Base-by-base conservation (phyloP, 75 land plant genomes). In the Adiantum capillusveneris region DNA sequence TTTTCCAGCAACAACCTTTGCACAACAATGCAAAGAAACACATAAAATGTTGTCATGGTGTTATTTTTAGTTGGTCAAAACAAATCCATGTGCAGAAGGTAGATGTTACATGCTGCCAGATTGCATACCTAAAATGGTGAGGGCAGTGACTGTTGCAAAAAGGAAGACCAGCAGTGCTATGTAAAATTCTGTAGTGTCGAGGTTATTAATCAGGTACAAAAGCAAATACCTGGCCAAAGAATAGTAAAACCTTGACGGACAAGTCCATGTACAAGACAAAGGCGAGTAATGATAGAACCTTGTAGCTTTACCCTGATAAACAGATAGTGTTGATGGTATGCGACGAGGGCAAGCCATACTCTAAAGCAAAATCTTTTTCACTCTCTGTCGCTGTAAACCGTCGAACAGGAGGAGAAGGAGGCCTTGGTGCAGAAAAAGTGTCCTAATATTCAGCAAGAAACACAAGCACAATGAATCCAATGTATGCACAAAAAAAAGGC, bases 271-370 rank as follows among this genome's bases (percentile, higher is more conserved):
- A 25, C 29, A 26, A 25, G 28, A 2, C 2, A 53, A 24, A 13
- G 9, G 16, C 25, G 3, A 24, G 1, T 5, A 2, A 53, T 1
- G 2, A 24, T 6, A 53, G 6, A 24, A 24, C 2, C 29, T 5
- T 1, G 14, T 24, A 14, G 3, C 28, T 3, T 53, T 86, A 95
- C 99, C 88, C 88, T 21, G 84, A 65, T 22, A 95, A 70, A 71
- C 99, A 86, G 41, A 95, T 78, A 6, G 96, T 95, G 73, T 95
- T 95, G 30, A 90, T 87, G 51, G 85, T 82, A 65, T 95, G 99
- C 26, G 99, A 90, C 53, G 99, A 95, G 49, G 99, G 99, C 66
- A 95, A 79, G 43, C 99, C 99, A 78, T 83, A 90, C 69, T 95
- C 99, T 70, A 78, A 30, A 9, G 96, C 85, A 68, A 78, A 79